Evolutionary conservation across 2,329 filamentous ascomycete species (phyloP).

Genomic region (Seiridium unicorne): DNA sequence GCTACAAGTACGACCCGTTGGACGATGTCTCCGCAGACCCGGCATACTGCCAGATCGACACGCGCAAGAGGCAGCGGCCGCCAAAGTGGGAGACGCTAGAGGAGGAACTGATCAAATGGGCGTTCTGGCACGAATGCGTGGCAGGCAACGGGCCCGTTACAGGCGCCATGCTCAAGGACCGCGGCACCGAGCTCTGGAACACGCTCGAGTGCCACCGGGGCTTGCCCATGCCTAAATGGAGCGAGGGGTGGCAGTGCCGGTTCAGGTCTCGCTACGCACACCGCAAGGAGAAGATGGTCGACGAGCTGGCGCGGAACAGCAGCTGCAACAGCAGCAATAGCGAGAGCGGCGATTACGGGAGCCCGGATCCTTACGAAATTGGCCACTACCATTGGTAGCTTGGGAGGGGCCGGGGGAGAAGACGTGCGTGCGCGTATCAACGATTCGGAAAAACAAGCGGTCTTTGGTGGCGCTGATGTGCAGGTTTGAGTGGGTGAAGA

Average conservation of each 20-base stretch:
- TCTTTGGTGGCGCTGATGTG: background rate
- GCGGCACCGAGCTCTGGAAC: conserved; percentile 11
- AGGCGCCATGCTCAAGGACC: conserved; percentile 8
- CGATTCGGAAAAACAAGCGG: background rate
- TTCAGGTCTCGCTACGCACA: conserved; percentile 10
- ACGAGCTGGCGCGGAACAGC: conserved; percentile 8
- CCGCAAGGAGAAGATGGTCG: conserved; percentile 10
- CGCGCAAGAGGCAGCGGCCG: conserved; percentile 11
- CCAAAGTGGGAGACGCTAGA: conserved; percentile 11
- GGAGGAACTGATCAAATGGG: conserved; percentile 12
- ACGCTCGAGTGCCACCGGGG: conserved; percentile 11
- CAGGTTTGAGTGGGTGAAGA: conserved; percentile 1
- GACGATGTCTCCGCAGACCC: conserved; percentile 5
- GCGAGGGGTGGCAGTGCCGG: conserved; percentile 12
- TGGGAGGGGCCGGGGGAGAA: background rate
- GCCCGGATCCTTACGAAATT: background rate
- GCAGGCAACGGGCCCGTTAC: conserved; percentile 9
- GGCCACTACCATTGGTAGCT: conserved; percentile 2
- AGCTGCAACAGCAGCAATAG: conserved; percentile 3
- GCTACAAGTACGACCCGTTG: conserved; percentile 11
- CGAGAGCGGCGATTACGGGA: conserved; percentile 1
- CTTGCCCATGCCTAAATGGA: conserved; percentile 12
- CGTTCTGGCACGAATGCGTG: conserved; percentile 10
- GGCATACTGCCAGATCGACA: conserved; percentile 10
- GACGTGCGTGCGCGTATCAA: background rate